These are phyloP conservation scores for Oldenlandia corymbosa DNA, from an alignment of 257 asterid genomes.

Conservation along the genomic window DNA sequence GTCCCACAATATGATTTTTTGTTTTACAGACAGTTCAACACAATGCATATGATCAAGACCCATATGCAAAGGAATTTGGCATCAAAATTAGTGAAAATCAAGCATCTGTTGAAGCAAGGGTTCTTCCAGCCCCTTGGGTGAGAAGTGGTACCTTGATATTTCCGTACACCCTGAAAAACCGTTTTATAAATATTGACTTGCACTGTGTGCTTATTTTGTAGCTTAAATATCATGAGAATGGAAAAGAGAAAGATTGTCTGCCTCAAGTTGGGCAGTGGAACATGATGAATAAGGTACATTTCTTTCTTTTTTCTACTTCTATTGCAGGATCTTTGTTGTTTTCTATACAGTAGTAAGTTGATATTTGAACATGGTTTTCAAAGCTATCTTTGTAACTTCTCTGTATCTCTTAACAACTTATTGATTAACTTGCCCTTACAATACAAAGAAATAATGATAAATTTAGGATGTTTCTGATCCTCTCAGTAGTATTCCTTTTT, in stretches of 20 bases:
- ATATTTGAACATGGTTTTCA: neutral
- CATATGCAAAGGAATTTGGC: constrained; percentile 94
- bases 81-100: constrained; percentile 75
- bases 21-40: constrained; percentile 75
- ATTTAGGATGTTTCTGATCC: neutral
- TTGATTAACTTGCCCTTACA: neutral
- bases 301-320: neutral
- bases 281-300: constrained; percentile 90
- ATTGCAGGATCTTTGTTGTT: neutral
- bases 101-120: constrained; percentile 93
- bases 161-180: neutral
- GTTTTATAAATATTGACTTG: constrained; percentile 14
- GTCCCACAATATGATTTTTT: constrained; percentile 3
- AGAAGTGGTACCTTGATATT: constrained; percentile 12
- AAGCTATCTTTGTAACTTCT: neutral
- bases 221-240: constrained; percentile 91
- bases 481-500: no score
- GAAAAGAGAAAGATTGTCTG: constrained; percentile 91
- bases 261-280: constrained; percentile 99
- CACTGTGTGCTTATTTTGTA: constrained; percentile 22
- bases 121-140: constrained; percentile 99
- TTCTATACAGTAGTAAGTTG: neutral
- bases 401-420: neutral
- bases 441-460: neutral
- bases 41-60: constrained; percentile 78